These are phyloP conservation scores for Drosera spatulata DNA, from an alignment of 179 eudicot genomes.

Conservation along the genomic window DNA sequence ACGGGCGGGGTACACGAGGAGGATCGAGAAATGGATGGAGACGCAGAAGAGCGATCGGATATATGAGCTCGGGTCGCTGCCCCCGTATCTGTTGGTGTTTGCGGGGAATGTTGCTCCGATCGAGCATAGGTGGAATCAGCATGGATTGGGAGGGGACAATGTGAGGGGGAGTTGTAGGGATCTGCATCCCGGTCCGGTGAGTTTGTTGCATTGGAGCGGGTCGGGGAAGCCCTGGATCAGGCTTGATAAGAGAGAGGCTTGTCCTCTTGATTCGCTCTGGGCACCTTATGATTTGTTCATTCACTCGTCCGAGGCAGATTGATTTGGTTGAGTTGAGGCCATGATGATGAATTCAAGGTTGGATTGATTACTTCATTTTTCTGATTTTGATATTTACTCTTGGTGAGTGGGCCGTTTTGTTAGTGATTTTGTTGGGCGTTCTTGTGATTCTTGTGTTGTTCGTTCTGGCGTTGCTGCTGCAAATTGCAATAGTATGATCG, in stretches of 20 bases:
- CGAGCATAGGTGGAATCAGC: constrained; percentile 87
- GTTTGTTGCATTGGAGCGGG: constrained; percentile 82
- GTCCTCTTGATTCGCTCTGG: constrained; percentile 80
- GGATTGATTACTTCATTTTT: too few species aligned
- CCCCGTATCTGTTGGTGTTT: constrained; percentile 66
- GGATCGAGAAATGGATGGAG: constrained; percentile 81
- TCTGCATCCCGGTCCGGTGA: constrained; percentile 79
- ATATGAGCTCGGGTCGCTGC: constrained; percentile 73
- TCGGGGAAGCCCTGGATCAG: constrained; percentile 88
- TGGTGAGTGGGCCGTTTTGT: too few species aligned
- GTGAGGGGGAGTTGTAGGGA: constrained; percentile 62
- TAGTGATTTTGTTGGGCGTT: too few species aligned
- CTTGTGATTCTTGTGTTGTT: too few species aligned
- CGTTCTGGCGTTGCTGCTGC: too few species aligned
- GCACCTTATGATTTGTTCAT: constrained; percentile 58
- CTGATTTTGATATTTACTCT: too few species aligned
- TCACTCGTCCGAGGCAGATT: too few species aligned
- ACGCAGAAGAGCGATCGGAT: constrained; percentile 54
- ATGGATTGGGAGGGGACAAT: constrained; percentile 84
- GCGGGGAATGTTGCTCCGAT: constrained; percentile 58
- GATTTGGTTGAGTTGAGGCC: too few species aligned
- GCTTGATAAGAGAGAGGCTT: constrained; percentile 42
- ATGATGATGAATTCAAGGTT: too few species aligned
- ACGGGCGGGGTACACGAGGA: constrained; percentile 24
- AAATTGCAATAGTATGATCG: too few species aligned